Conservation (phyloP, 306 rosid species). For the Pueraria montana region DNA sequence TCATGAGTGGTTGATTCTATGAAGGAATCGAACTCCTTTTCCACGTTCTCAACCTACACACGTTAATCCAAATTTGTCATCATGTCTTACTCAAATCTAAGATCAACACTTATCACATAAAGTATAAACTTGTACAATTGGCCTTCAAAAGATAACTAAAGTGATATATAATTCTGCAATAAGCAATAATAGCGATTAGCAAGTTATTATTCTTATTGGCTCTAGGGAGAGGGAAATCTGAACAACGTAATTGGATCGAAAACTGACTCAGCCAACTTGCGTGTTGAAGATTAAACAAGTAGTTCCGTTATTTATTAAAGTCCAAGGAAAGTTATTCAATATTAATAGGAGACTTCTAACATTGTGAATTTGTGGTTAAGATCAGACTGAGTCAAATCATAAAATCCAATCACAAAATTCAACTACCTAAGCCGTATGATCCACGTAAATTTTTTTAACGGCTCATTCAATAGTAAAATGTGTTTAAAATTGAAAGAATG, state of each 20-base stretch:
- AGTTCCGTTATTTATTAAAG: neutral
- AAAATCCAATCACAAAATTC: neutral
- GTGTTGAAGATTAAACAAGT: slow-evolving; percentile 8
- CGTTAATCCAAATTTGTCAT: neutral
- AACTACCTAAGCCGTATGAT: too few relatives aligned
- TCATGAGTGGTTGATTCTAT: slow-evolving; percentile 39
- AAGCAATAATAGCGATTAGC: neutral
- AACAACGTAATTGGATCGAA: neutral
- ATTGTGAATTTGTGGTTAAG: neutral
- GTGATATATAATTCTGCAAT: neutral
- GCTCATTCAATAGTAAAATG: neutral
- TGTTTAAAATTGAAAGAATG: neutral
- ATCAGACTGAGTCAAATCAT: neutral
- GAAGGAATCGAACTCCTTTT: slow-evolving; percentile 47
- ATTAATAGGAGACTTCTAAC: neutral
- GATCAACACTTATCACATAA: neutral
- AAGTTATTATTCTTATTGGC: neutral
- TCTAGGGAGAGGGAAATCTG: neutral
- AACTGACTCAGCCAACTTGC: neutral
- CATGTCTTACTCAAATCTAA: neutral
- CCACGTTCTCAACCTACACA: slow-evolving; percentile 62
- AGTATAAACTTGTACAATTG: neutral
- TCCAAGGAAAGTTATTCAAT: neutral
- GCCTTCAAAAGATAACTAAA: neutral
- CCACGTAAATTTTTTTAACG: too few relatives aligned